Percentiles rank a stretch among this genome's conserved stretches.
phyloP scores from a whole-genome alignment of 192 early-diverging fungal species.

The Kickxella alabastrina region DNA sequence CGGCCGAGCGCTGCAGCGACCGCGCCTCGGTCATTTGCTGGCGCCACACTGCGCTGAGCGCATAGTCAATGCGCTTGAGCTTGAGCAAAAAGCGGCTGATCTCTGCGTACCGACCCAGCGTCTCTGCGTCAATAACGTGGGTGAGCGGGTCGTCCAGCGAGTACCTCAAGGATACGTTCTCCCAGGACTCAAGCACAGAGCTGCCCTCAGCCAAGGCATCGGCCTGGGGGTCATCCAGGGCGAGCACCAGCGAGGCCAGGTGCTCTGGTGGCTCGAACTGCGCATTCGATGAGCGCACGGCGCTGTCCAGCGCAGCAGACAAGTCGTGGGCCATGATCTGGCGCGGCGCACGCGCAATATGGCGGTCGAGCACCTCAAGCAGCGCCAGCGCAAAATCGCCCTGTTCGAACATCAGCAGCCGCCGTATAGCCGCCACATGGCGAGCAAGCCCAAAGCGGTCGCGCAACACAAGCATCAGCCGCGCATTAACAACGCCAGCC shows the following conservation, averaged over 20 bases:
- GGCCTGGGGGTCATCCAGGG: conserved; percentile 3
- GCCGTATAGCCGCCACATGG: conserved; percentile 80
- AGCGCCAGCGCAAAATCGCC: conserved; percentile 93
- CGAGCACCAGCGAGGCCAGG: conserved; percentile 50
- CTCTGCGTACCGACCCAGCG: conserved; percentile 77
- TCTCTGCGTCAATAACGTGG: conserved; percentile 66
- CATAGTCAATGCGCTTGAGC: conserved; percentile 82
- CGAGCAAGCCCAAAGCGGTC: conserved; percentile 78
- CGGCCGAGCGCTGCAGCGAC: conserved; percentile 13
- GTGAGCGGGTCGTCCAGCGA: conserved; percentile 76
- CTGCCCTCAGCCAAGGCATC: conserved; percentile 6
- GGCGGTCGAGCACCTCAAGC: conserved; percentile 70
- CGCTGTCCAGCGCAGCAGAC: conserved; percentile 78
- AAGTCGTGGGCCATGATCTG: conserved; percentile 85
- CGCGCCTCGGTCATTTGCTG: conserved; percentile 68
- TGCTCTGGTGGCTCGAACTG: conserved; percentile 79
- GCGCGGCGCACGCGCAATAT: conserved; percentile 63
- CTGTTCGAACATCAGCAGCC: conserved; percentile 87
- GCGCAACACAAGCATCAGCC: conserved; percentile 77
- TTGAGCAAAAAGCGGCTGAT: conserved; percentile 87
- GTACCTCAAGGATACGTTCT: conserved; percentile 90
- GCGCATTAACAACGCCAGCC: conserved; percentile 66
- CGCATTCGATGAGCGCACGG: conserved; percentile 83
- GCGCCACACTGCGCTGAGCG: conserved; percentile 71
- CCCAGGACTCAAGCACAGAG: conserved; percentile 78